These are phyloP conservation scores for Leccinum huronense DNA, from an alignment of 1,284 basidiomycete species.

Conservation along the genomic window DNA sequence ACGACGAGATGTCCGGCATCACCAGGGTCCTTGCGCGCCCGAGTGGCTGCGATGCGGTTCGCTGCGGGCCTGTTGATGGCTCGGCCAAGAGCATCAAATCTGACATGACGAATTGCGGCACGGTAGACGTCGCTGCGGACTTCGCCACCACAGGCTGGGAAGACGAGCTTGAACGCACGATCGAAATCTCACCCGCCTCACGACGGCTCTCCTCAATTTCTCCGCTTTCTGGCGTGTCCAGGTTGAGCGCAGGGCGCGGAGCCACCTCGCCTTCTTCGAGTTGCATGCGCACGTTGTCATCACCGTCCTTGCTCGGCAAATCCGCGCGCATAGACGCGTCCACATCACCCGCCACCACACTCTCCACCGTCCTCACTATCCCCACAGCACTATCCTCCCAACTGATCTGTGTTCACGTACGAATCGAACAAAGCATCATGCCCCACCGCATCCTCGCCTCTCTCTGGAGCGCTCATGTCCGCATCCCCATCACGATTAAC, in stretches of 20 bases:
- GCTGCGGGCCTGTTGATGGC: slow-evolving; percentile 1
- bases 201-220: background rate
- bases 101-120: background rate
- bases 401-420: slow-evolving; percentile 30
- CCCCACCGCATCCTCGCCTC: slow-evolving; percentile 8
- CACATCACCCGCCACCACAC: background rate
- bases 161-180: background rate
- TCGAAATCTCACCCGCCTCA: background rate
- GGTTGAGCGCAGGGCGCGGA: background rate
- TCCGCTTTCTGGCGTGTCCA: background rate
- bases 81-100: background rate
- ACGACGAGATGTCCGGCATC: slow-evolving; percentile 30
- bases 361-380: background rate
- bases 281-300: slow-evolving; percentile 10
- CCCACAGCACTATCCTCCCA: slow-evolving; percentile 7
- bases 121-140: background rate
- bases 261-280: slow-evolving; percentile 27
- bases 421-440: slow-evolving; percentile 26
- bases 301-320: background rate
- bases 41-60: slow-evolving; percentile 7
- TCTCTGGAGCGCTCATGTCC: slow-evolving; percentile 1
- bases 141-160: background rate
- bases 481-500: background rate
- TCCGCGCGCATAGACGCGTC: background rate
- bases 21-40: slow-evolving; percentile 5